Base-by-base conservation (phyloP, 2,329 filamentous ascomycete species). In the Botrytis fragariae region DNA sequence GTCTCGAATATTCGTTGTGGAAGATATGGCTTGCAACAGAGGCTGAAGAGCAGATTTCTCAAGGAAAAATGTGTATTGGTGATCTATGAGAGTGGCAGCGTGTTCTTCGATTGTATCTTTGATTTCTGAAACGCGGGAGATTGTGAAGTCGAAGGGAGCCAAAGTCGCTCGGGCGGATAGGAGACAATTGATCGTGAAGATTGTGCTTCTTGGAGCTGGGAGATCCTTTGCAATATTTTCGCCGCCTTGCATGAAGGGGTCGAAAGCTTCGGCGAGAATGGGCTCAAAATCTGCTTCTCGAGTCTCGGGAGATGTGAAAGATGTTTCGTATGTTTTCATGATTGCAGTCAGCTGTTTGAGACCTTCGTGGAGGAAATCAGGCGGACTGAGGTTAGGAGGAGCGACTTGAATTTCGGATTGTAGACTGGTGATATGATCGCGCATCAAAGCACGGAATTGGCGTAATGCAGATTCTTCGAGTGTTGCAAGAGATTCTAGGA, bases 241-340 rank as follows among this genome's bases (percentile, higher is more conserved):
- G 79, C 92, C 94, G n/a, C 89, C 90, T 22, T 88, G 85, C 62
- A 98, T 84, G 82, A 96, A 98, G 0, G 96, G 95, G 77, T 97
- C 93, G 51, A 98, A 89, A 0, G 94, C 91, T 78, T 95, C 93
- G 59, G 86, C 85, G 29, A 98, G 85, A 32, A 97, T 90, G 9
- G 90, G 87, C 64, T 92, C 87, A 78, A 98, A 97, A 54, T 90
- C 90, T 57, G 88, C 87, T 75, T 91, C 90, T 69, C 87, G 85
- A 74, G 89, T 86, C 14, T 86, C 83, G 1, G 85, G 83, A 4
- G 87, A 83, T 2, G 91, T 88, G 37, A 96, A 85, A 0, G 95
- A 97, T 1, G 92, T 92, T 77, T 97, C 94, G 79, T 95, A 95
- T 32, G 92, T 96, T 80, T 92, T 93, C 86, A 97, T 92, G 69